Percentiles rank a stretch among this genome's conserved stretches.
Evolutionary conservation across 768 basidiomycete species (phyloP).

Genomic region (Asterophora lycoperdoides): DNA sequence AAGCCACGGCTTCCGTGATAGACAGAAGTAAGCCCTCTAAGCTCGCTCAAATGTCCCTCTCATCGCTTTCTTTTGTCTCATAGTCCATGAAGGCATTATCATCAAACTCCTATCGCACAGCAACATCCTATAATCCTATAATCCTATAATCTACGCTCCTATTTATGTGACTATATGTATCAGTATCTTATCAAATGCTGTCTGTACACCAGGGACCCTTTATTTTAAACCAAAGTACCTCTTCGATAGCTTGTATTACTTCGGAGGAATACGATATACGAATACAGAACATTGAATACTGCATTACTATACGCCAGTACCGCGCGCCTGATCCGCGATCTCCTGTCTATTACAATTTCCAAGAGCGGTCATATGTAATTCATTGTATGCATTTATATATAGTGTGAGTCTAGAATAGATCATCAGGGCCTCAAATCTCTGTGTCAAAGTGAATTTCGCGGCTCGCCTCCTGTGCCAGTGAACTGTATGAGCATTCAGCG

Average conservation of each 20-base stretch:
- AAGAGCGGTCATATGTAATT: no score
- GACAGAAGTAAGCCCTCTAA: slow-evolving; percentile 40
- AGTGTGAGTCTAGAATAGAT: no score
- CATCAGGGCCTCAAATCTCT: no score
- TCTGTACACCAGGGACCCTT: not conserved
- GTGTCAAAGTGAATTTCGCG: no score
- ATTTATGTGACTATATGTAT: not conserved
- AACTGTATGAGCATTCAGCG: no score
- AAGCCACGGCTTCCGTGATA: slow-evolving; percentile 45
- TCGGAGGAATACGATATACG: not conserved
- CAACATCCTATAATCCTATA: slow-evolving; percentile 32
- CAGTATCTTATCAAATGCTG: not conserved
- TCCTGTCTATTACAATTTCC: no score
- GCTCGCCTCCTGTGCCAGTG: no score
- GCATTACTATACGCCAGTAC: no score
- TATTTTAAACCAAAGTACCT: not conserved
- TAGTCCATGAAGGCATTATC: slow-evolving; percentile 35
- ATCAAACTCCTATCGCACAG: slow-evolving; percentile 30
- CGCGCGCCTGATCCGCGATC: no score
- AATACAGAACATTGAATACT: no score
- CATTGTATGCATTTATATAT: no score
- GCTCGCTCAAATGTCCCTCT: not conserved
- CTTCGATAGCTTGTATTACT: not conserved
- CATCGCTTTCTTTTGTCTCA: not conserved
- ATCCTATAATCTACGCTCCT: slow-evolving; percentile 25